phyloP scores from a whole-genome alignment of 495 filamentous ascomycete species.

The Trichoderma asperelloides region DNA sequence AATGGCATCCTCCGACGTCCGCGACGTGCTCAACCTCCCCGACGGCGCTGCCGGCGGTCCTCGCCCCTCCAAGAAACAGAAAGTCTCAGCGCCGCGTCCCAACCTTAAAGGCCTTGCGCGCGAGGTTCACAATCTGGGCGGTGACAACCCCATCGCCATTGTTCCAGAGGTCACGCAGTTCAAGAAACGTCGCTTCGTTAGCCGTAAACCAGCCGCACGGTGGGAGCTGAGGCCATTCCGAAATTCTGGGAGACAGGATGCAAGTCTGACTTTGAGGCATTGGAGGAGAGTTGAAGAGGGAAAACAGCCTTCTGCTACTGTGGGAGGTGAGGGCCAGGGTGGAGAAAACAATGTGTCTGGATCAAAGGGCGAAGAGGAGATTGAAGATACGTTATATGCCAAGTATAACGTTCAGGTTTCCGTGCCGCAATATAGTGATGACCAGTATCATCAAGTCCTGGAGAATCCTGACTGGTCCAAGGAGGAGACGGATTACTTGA shows the following conservation, averaged over 20 bases:
- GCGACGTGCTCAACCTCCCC: conserved; percentile 81
- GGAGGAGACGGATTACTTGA: conserved; percentile 86
- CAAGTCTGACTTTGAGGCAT: conserved; percentile 53
- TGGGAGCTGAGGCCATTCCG: conserved; percentile 46
- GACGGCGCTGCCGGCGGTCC: conserved; percentile 29
- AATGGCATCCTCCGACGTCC: conserved; percentile 76
- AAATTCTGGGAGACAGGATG: conserved; percentile 44
- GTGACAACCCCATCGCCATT: conserved; percentile 40
- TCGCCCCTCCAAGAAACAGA: conserved; percentile 68
- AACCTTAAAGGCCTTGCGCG: conserved; percentile 48
- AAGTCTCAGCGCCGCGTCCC: conserved; percentile 58
- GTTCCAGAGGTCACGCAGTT: conserved; percentile 36
- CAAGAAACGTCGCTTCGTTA: conserved; percentile 40
- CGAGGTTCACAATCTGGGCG: conserved; percentile 51
- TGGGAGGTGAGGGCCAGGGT: background rate
- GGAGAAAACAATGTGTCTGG: conserved; percentile 9
- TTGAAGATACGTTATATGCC: conserved; percentile 49
- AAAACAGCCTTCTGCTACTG: conserved; percentile 6
- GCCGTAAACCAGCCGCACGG: conserved; percentile 53
- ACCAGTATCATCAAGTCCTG: conserved; percentile 72
- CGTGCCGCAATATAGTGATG: conserved; percentile 71
- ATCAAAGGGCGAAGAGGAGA: conserved; percentile 18
- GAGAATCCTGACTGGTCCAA: conserved; percentile 71
- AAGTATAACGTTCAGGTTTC: conserved; percentile 78
- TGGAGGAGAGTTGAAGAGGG: conserved; percentile 47